These are phyloP conservation scores for Citrullus colocynthis DNA, from an alignment of 306 rosid species.

Conservation along the genomic window DNA sequence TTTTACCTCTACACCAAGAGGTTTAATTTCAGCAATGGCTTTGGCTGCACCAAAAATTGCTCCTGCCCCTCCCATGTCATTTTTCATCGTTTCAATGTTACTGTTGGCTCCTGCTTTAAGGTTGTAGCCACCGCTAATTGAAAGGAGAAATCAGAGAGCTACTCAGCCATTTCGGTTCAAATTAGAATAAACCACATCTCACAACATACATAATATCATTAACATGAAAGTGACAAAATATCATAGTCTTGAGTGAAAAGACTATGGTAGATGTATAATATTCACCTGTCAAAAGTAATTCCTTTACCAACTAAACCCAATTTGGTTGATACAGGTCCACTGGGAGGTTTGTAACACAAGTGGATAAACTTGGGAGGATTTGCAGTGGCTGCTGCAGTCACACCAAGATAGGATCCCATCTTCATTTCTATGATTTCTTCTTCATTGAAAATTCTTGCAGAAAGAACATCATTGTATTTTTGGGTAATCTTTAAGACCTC, in stretches of 20 bases:
- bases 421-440: conserved; percentile 73
- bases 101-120: conserved; percentile 93
- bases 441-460: conserved; percentile 61
- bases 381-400: conserved; percentile 69
- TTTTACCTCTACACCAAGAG: conserved; percentile 84
- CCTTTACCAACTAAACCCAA: conserved; percentile 96
- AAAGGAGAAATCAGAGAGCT: conserved; percentile 2
- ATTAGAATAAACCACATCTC: neutral
- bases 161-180: neutral
- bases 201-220: too few relatives aligned
- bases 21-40: conserved; percentile 93
- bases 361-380: conserved; percentile 95
- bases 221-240: neutral
- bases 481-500: conserved; percentile 78
- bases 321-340: conserved; percentile 60
- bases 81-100: conserved; percentile 73
- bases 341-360: conserved; percentile 70
- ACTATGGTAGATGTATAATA: neutral
- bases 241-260: neutral
- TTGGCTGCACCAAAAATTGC: conserved; percentile 92
- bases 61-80: conserved; percentile 96
- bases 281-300: conserved; percentile 91
- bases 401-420: conserved; percentile 96
- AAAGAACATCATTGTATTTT: conserved; percentile 54
- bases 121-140: conserved; percentile 94